A percentile compares a stretch with the other conserved stretches of the same genome.
Conservation (phyloP, 2,329 filamentous ascomycete genomes). For the Albifimbria verrucaria region DNA sequence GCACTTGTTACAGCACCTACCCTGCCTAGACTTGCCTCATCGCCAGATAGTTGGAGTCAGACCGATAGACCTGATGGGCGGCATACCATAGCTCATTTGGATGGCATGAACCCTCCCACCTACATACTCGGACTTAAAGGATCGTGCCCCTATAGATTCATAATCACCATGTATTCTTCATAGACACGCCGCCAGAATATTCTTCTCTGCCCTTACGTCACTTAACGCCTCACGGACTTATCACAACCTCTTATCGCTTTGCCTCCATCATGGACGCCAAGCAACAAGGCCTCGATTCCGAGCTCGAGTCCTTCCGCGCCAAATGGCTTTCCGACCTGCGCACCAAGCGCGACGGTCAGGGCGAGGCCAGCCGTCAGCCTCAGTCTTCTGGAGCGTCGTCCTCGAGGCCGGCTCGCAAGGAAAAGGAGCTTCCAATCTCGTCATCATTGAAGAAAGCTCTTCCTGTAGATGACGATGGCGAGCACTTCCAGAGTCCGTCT, state of each 20-base stretch:
- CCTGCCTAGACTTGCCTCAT: neutral
- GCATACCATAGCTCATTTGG: neutral
- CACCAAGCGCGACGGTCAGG: constrained; percentile 20
- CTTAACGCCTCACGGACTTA: constrained; percentile 2
- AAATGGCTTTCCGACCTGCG: constrained; percentile 84
- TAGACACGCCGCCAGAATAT: neutral
- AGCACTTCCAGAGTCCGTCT: constrained; percentile 23
- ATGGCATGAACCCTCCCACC: neutral
- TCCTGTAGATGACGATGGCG: constrained; percentile 20
- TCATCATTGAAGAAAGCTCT: neutral
- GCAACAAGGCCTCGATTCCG: constrained; percentile 46
- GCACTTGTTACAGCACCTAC: neutral
- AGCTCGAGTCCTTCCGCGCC: constrained; percentile 80
- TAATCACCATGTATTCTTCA: neutral
- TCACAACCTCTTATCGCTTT: neutral
- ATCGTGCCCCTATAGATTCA: neutral
- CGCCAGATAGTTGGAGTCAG: neutral
- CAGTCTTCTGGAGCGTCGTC: constrained; percentile 6
- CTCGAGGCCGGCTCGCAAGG: neutral
- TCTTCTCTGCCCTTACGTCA: neutral
- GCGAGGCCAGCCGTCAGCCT: constrained; percentile 5
- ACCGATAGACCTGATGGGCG: neutral
- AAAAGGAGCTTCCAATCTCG: neutral
- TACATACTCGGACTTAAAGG: neutral
- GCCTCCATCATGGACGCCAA: constrained; percentile 11